Percentiles rank a stretch among this genome's conserved stretches.
phyloP scores from a whole-genome alignment of 768 basidiomycete species.

The Mrakia blollopis region DNA sequence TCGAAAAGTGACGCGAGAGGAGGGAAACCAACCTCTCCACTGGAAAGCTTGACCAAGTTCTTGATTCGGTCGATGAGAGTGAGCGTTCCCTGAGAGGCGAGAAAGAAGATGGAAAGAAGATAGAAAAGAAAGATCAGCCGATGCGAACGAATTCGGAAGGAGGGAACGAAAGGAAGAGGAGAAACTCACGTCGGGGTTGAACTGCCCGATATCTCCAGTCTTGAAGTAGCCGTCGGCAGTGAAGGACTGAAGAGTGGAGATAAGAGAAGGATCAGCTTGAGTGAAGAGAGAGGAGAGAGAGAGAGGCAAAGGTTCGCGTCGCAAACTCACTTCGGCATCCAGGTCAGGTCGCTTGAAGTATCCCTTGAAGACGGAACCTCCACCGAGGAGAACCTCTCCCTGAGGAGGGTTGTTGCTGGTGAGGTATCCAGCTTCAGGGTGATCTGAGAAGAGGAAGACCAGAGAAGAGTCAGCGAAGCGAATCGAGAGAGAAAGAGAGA shows the following conservation, averaged over 20 bases:
- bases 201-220: slow-evolving; percentile 43
- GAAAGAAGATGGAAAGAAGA: too few relatives aligned
- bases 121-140: too few relatives aligned
- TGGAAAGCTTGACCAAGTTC: slow-evolving; percentile 41
- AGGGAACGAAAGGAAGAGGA: too few relatives aligned
- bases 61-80: slow-evolving; percentile 43
- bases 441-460: slow-evolving; percentile 32
- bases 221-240: slow-evolving; percentile 44
- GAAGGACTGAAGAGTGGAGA: slow-evolving; percentile 32
- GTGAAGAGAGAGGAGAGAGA: not conserved
- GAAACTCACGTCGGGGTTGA: slow-evolving; percentile 34
- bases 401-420: slow-evolving; percentile 40
- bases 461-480: too few relatives aligned
- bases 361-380: slow-evolving; percentile 42
- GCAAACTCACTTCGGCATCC: slow-evolving; percentile 34
- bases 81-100: slow-evolving; percentile 39
- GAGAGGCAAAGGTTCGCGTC: too few relatives aligned
- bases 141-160: too few relatives aligned
- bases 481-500: not conserved
- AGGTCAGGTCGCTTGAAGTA: slow-evolving; percentile 42
- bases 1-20: not conserved
- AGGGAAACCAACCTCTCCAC: slow-evolving; percentile 32
- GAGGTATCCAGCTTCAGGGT: slow-evolving; percentile 43
- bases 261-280: not conserved
- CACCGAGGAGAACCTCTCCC: slow-evolving; percentile 42